Percentiles rank a stretch among this genome's conserved stretches.
phyloP scores from a whole-genome alignment of 305 asterid species.

The Vinca major region DNA sequence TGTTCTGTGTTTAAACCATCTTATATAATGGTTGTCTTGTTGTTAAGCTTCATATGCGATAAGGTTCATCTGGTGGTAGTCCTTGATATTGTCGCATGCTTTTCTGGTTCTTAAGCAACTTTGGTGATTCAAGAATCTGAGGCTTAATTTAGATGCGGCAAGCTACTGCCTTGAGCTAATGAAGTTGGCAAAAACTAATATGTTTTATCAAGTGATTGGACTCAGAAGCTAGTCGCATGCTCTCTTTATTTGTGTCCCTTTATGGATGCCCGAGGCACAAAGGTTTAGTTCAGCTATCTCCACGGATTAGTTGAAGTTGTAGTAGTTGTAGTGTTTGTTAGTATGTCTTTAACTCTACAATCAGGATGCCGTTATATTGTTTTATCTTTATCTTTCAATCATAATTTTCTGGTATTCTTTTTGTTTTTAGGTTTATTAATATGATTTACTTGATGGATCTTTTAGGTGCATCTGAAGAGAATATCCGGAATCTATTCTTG shows the following conservation, averaged over 20 bases:
- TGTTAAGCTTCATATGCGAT: too few relatives aligned
- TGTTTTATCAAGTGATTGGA: neutral
- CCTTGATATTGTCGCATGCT: too few relatives aligned
- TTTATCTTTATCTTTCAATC: neutral
- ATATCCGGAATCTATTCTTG: constrained; percentile 65
- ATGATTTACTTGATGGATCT: constrained; percentile 19
- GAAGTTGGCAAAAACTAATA: too few relatives aligned
- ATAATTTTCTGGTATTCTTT: neutral
- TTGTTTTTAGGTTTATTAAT: neutral
- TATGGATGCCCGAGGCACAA: neutral
- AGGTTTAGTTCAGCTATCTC: neutral
- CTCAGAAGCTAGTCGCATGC: neutral
- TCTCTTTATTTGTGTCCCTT: neutral
- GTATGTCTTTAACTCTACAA: neutral
- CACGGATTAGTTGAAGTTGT: neutral
- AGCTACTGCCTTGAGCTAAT: too few relatives aligned
- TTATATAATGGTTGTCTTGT: too few relatives aligned
- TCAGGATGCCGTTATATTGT: neutral
- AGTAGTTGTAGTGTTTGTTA: neutral
- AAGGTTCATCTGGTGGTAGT: too few relatives aligned
- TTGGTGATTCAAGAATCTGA: too few relatives aligned
- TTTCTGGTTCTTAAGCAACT: too few relatives aligned
- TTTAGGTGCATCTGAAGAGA: constrained; percentile 88
- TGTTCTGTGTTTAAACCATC: too few relatives aligned
- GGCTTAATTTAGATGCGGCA: too few relatives aligned